Conservation (phyloP, 208 protist species). For the Plasmodiophora brassicae region DNA sequence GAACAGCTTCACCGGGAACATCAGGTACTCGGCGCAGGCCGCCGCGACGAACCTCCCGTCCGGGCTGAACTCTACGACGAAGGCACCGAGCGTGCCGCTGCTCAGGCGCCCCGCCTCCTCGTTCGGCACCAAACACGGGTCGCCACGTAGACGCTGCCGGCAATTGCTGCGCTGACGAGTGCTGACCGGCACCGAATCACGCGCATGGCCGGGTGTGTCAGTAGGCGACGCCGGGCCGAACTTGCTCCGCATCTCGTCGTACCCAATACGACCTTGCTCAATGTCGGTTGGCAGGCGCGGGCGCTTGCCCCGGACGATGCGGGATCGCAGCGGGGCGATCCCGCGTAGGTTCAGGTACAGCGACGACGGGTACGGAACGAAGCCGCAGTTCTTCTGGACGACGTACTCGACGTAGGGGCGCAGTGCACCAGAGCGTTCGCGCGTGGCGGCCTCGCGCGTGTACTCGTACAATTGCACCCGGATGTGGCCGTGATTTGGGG, state of each 20-base stretch:
- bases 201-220: neutral
- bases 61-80: constrained; percentile 25
- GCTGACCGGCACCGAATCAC: neutral
- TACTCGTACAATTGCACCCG: neutral
- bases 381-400: constrained; percentile 5
- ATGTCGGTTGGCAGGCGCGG: neutral
- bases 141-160: neutral
- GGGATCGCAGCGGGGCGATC: neutral
- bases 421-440: neutral
- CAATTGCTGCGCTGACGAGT: neutral
- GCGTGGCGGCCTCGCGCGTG: neutral
- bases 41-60: neutral
- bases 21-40: neutral
- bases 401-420: constrained; percentile 25
- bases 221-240: neutral
- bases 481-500: neutral
- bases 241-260: neutral
- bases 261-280: neutral
- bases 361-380: neutral
- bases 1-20: neutral
- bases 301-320: neutral
- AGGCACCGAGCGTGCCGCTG: neutral
- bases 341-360: neutral
- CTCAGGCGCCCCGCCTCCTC: neutral
- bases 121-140: neutral